Conservation (phyloP, 176 grass and related monocot species). For the Elaeis guineensis region DNA sequence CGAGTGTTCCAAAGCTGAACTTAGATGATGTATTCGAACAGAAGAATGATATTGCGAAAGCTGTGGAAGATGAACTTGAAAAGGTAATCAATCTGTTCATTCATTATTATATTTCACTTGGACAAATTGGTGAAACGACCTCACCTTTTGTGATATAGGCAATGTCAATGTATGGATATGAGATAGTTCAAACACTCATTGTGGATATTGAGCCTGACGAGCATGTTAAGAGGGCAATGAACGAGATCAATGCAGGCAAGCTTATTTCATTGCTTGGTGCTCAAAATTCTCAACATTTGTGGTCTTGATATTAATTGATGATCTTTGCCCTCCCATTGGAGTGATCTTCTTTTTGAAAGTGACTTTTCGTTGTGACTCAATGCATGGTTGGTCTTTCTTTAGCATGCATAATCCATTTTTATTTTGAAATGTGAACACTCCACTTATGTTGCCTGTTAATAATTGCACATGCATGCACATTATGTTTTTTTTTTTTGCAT, state of each 20-base stretch:
- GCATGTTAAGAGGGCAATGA: conserved; percentile 53
- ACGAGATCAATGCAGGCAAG: conserved; percentile 56
- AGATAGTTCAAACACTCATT: conserved; percentile 57
- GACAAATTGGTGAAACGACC: too few species aligned
- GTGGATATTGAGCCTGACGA: conserved; percentile 61
- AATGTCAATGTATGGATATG: conserved; percentile 55
- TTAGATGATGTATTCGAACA: conserved; percentile 58
- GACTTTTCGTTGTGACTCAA: too few species aligned
- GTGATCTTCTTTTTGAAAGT: too few species aligned
- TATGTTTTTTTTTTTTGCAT: too few species aligned
- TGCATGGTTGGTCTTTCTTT: not conserved
- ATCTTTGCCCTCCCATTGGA: too few species aligned
- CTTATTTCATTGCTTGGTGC: not conserved
- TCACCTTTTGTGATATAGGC: conserved; percentile 24
- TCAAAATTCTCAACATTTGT: not conserved
- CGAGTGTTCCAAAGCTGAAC: conserved; percentile 46
- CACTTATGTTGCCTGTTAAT: too few species aligned
- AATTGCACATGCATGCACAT: too few species aligned
- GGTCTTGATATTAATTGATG: too few species aligned
- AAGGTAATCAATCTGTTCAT: conserved; percentile 27
- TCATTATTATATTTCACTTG: too few species aligned
- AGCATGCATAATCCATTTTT: not conserved
- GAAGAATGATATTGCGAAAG: conserved; percentile 53
- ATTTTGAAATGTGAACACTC: too few species aligned
- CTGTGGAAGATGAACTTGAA: conserved; percentile 65